These are phyloP conservation scores for Saccharomycopsis sp. DNA, from an alignment of 805 yeast genomes.

Conservation along the genomic window DNA sequence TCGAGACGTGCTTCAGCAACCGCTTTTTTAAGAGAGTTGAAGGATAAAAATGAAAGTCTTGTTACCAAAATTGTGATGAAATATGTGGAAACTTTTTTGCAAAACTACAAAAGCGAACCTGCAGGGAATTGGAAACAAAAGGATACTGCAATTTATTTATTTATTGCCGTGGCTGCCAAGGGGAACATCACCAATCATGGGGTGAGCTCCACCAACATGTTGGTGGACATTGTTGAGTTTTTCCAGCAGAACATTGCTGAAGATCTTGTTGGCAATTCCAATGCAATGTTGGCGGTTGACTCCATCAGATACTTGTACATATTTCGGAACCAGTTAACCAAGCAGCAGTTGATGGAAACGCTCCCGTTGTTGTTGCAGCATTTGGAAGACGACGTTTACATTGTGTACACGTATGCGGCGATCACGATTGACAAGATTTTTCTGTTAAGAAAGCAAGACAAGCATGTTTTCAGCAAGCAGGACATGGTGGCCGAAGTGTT, in stretches of 20 bases:
- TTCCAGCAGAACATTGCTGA: slow-evolving; percentile 75
- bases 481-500: slow-evolving; percentile 65
- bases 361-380: slow-evolving; percentile 71
- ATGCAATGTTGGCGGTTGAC: slow-evolving; percentile 80
- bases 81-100: slow-evolving; percentile 61
- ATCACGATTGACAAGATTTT: slow-evolving; percentile 85
- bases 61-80: slow-evolving; percentile 68
- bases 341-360: slow-evolving; percentile 69
- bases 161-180: slow-evolving; percentile 83
- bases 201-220: slow-evolving; percentile 73
- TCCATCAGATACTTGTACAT: slow-evolving; percentile 85
- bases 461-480: slow-evolving; percentile 53
- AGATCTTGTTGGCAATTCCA: slow-evolving; percentile 53
- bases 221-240: slow-evolving; percentile 80
- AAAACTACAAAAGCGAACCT: slow-evolving; percentile 34
- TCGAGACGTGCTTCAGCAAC: slow-evolving; percentile 90
- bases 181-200: slow-evolving; percentile 84
- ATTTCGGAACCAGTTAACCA: slow-evolving; percentile 88
- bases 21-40: slow-evolving; percentile 80
- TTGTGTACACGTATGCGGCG: slow-evolving; percentile 88
- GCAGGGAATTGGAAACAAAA: slow-evolving; percentile 69
- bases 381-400: slow-evolving; percentile 57
- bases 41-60: slow-evolving; percentile 62
- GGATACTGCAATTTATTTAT: slow-evolving; percentile 79
- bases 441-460: slow-evolving; percentile 50